Evolutionary conservation across 1,284 basidiomycete species (phyloP).

Genomic region (Afroboletus lepidellus): DNA sequence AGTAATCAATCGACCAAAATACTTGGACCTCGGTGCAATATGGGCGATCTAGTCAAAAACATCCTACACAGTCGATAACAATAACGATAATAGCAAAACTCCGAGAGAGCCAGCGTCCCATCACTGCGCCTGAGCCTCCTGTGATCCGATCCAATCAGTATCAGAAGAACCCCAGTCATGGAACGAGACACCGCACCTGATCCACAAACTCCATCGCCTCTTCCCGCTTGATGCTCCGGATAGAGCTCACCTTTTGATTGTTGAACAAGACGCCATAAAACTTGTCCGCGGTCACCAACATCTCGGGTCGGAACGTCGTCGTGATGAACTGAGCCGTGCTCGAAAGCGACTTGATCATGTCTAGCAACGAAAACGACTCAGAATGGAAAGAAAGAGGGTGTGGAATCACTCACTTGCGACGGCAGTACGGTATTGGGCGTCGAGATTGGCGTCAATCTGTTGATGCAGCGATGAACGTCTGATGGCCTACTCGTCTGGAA

Average conservation of each 20-base stretch:
- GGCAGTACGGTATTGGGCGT: conserved; percentile 96
- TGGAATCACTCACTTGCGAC: conserved; percentile 72
- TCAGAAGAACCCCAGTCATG: neutral
- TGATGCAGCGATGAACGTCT: neutral
- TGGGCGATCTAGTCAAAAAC: neutral
- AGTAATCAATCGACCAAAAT: too few relatives aligned
- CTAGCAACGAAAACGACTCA: conserved; percentile 38
- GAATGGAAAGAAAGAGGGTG: neutral
- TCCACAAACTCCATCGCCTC: conserved; percentile 91
- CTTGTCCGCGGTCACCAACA: conserved; percentile 92
- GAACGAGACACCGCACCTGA: conserved; percentile 47
- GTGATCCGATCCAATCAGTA: conserved; percentile 4
- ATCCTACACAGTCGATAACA: conserved; percentile 14
- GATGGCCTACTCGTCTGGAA: neutral
- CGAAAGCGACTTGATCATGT: conserved; percentile 92
- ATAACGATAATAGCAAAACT: conserved; percentile 24
- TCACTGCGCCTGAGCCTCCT: conserved; percentile 60
- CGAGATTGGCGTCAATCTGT: conserved; percentile 95
- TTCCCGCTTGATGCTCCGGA: conserved; percentile 77
- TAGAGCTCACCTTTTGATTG: conserved; percentile 90
- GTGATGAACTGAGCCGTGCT: conserved; percentile 94
- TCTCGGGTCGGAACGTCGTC: conserved; percentile 97
- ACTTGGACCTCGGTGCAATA: too few relatives aligned
- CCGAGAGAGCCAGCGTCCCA: neutral
- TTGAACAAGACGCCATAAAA: conserved; percentile 99